Evolutionary conservation across 257 asterid species (phyloP).

Genomic region (Ilex asprella): DNA sequence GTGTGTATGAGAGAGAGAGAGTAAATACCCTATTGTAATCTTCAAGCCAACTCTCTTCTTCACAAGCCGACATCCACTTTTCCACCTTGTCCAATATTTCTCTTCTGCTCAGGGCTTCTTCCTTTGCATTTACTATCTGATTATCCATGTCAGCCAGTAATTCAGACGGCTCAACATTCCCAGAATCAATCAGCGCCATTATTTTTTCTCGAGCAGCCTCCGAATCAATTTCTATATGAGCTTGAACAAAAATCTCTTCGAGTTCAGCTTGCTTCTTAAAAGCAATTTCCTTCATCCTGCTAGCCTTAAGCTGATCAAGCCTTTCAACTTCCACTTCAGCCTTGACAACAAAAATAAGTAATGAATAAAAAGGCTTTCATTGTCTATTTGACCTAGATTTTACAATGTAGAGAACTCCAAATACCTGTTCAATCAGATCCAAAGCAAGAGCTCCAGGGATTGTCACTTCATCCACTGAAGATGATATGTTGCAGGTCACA

Average conservation of each 20-base stretch:
- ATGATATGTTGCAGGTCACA: constrained; percentile 79
- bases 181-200: constrained; percentile 74
- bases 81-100: constrained; percentile 98
- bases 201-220: constrained; percentile 78
- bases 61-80: constrained; percentile 96
- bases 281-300: constrained; percentile 97
- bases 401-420: constrained; percentile 3
- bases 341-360: constrained; percentile 29
- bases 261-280: constrained; percentile 88
- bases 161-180: constrained; percentile 79
- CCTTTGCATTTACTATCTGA: constrained; percentile 82
- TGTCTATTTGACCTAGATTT: constrained; percentile 1
- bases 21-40: constrained; percentile 80
- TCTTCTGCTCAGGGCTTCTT: constrained; percentile 83
- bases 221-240: constrained; percentile 80
- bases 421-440: constrained; percentile 83
- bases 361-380: constrained; percentile 2
- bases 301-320: constrained; percentile 88
- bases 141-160: constrained; percentile 87
- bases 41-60: constrained; percentile 98
- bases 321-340: constrained; percentile 96
- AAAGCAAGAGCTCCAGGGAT: constrained; percentile 84
- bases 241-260: constrained; percentile 78
- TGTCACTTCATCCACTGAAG: constrained; percentile 80
- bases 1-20: not conserved